Evolutionary conservation across 768 basidiomycete species (phyloP).

Genomic region (Lentinula edodes): DNA sequence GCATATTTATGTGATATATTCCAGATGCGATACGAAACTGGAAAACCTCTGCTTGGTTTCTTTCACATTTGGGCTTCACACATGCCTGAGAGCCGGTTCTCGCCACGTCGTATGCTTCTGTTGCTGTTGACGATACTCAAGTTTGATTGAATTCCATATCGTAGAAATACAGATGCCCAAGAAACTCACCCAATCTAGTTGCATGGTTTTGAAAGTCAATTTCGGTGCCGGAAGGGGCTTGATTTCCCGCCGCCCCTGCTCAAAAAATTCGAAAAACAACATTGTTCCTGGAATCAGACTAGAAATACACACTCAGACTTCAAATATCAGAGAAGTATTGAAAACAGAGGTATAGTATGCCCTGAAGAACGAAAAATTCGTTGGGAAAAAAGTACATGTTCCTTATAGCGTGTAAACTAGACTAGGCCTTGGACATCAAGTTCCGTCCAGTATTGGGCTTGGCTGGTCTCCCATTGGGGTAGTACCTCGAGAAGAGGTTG

Average conservation of each 20-base stretch:
- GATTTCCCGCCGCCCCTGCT: background rate
- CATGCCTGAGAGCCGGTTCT: background rate
- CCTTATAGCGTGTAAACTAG: no score
- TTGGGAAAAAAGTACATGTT: no score
- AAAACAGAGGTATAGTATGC: no score
- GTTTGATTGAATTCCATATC: no score
- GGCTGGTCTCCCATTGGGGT: conserved; percentile 45
- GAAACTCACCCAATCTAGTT: background rate
- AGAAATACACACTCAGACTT: no score
- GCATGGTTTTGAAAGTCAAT: background rate
- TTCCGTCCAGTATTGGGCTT: conserved; percentile 1
- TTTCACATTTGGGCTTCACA: background rate
- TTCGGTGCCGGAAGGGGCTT: background rate
- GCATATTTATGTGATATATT: background rate
- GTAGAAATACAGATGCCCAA: background rate
- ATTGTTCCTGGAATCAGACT: no score
- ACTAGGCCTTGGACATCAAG: background rate
- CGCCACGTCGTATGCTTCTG: background rate
- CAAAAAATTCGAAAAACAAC: no score
- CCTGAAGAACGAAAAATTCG: no score
- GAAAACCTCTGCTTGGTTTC: background rate
- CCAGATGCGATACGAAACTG: background rate
- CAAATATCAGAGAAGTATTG: no score
- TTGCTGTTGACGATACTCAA: background rate
- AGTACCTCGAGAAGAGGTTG: conserved; percentile 41